Conservation (phyloP, 169 alveolate genomes). For the Cryptosporidium tyzzeri region DNA sequence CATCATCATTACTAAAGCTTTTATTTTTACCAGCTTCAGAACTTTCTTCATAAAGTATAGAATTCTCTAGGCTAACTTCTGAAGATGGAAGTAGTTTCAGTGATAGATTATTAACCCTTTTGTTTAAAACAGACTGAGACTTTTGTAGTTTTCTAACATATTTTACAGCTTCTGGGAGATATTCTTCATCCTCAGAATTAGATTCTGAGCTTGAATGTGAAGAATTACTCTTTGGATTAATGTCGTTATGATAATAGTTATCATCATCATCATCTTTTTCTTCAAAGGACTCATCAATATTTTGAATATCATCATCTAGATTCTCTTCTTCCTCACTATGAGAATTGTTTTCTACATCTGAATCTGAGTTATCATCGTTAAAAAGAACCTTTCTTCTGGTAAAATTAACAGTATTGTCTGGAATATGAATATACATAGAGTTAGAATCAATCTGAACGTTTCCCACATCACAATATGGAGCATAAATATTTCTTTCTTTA, state of each 20-base stretch:
- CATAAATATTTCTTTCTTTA: constrained; percentile 95
- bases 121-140: constrained; percentile 40
- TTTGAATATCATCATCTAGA: constrained; percentile 77
- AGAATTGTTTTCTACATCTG: constrained; percentile 63
- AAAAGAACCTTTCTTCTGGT: constrained; percentile 83
- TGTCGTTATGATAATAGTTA: constrained; percentile 62
- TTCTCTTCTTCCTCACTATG: constrained; percentile 77
- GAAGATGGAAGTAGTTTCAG: constrained; percentile 49
- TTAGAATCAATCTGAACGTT: constrained; percentile 93
- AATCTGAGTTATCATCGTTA: constrained; percentile 53
- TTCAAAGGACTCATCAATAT: constrained; percentile 27
- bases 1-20: too few relatives aligned
- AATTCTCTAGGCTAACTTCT: constrained; percentile 13
- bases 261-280: constrained; percentile 76
- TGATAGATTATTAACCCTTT: constrained; percentile 21
- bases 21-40: not conserved
- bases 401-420: constrained; percentile 93
- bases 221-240: constrained; percentile 27
- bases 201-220: not conserved
- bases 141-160: constrained; percentile 90
- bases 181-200: constrained; percentile 48
- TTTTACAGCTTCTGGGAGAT: constrained; percentile 85
- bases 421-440: constrained; percentile 97
- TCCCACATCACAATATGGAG: constrained; percentile 98
- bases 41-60: constrained; percentile 44